Evolutionary conservation across 2,329 filamentous ascomycete species (phyloP).

Genomic region (Xylaria sp.): DNA sequence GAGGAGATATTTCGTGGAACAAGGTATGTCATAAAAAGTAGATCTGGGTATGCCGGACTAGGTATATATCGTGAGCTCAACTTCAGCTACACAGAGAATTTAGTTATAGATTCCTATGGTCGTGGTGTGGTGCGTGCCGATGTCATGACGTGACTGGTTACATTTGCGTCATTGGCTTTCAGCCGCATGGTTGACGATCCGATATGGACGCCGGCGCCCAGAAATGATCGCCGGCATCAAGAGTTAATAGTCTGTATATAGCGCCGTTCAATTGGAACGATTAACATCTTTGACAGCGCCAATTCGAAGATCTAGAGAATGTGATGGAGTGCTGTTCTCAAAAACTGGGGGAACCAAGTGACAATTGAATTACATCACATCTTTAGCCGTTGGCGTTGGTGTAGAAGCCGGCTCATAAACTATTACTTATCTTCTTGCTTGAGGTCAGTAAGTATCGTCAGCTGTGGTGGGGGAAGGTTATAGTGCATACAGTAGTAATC

Average conservation of each 20-base stretch:
- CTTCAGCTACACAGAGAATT: not conserved
- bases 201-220: not conserved
- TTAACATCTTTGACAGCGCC: not conserved
- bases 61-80: not conserved
- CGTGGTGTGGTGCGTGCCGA: not conserved
- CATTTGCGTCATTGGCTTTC: conserved; percentile 21
- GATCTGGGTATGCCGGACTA: no score
- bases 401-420: no score
- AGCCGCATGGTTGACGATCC: conserved; percentile 19
- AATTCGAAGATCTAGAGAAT: not conserved
- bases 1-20: no score
- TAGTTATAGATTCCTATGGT: not conserved
- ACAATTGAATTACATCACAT: conserved; percentile 22
- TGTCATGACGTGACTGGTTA: conserved; percentile 17
- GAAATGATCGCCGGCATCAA: conserved; percentile 4
- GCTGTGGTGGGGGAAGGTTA: not conserved
- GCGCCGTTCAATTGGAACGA: not conserved
- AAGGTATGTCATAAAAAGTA: no score
- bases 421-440: not conserved
- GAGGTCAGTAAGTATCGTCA: not conserved
- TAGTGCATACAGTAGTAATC: conserved; percentile 5
- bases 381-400: no score
- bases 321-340: not conserved
- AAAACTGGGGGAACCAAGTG: not conserved
- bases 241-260: not conserved